phyloP scores from a whole-genome alignment of 495 filamentous ascomycete genomes.

The Penicillium paradoxum region DNA sequence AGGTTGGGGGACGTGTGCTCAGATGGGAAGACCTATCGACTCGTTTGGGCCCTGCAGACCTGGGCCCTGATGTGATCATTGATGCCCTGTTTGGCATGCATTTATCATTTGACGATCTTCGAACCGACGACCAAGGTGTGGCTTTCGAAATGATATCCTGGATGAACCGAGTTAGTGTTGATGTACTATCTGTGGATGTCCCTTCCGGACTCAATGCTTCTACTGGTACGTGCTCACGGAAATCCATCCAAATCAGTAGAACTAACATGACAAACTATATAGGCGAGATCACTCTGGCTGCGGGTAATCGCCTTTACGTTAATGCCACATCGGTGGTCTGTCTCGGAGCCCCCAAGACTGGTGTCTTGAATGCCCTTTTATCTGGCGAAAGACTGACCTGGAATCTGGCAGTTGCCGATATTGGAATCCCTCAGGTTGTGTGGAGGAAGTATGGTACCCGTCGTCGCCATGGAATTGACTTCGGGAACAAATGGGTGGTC shows the following conservation, averaged over 20 bases:
- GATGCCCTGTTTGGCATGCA: conserved; percentile 85
- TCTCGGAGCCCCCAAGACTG: conserved; percentile 78
- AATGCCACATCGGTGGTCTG: conserved; percentile 72
- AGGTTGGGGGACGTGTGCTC: conserved; percentile 66
- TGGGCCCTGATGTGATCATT: conserved; percentile 72
- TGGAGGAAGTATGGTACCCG: conserved; percentile 85
- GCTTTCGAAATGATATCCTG: conserved; percentile 81
- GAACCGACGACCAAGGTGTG: conserved; percentile 73
- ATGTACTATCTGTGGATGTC: conserved; percentile 76
- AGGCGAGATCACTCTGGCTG: conserved; percentile 52
- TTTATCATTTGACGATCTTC: conserved; percentile 74
- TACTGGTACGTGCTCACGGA: conserved; percentile 49
- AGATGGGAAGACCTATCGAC: conserved; percentile 48
- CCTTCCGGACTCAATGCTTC: conserved; percentile 81
- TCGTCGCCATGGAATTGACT: conserved; percentile 74
- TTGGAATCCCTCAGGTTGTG: conserved; percentile 72
- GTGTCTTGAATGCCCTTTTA: conserved; percentile 66
- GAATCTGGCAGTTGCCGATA: conserved; percentile 77
- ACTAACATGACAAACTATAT: conserved; percentile 6
- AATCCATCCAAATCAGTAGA: conserved; percentile 20
- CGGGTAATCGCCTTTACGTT: conserved; percentile 68
- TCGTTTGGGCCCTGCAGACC: conserved; percentile 52
- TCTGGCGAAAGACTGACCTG: conserved; percentile 55
- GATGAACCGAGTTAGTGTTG: conserved; percentile 75
- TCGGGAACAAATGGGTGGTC: conserved; percentile 80